Percentiles rank a stretch among this genome's conserved stretches.
These are phyloP conservation scores for Vanrija sp. DNA, from an alignment of 1,284 basidiomycete genomes.

Conservation along the genomic window DNA sequence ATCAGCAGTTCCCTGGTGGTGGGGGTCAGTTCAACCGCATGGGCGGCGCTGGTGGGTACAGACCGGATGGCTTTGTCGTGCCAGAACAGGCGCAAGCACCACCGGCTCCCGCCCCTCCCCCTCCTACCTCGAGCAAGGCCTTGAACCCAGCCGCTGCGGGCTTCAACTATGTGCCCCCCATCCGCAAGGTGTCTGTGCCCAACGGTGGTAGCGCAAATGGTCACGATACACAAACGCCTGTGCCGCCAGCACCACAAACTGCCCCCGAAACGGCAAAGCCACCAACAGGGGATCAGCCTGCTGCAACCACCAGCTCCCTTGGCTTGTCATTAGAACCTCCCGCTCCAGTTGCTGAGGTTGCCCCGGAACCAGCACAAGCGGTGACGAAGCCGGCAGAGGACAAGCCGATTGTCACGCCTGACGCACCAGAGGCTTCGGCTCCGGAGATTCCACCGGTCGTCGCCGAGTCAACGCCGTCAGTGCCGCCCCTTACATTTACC, in stretches of 20 bases:
- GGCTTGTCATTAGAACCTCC: constrained; percentile 15
- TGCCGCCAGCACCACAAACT: neutral
- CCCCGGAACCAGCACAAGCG: neutral
- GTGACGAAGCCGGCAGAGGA: neutral
- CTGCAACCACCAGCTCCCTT: constrained; percentile 3
- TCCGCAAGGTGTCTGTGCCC: neutral
- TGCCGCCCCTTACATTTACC: constrained; percentile 11
- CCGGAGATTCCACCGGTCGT: neutral
- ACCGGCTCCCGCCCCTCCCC: constrained; percentile 9
- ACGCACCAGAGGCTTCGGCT: neutral
- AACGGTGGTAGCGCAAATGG: constrained; percentile 1
- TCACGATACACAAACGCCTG: neutral
- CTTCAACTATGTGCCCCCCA: constrained; percentile 24
- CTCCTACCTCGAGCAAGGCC: constrained; percentile 14
- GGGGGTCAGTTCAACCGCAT: neutral
- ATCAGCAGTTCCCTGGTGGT: constrained; percentile 9
- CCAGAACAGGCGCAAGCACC: constrained; percentile 2
- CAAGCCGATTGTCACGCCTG: neutral
- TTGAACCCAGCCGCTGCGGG: constrained; percentile 44
- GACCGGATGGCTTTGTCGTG: constrained; percentile 9
- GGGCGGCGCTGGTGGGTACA: constrained; percentile 7
- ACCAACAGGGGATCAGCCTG: constrained; percentile 3
- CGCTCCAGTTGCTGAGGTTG: neutral
- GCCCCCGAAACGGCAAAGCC: neutral
- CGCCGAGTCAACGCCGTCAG: neutral